Conservation (phyloP, 208 protist genomes). For the Crithidia acanthocephali region DNA sequence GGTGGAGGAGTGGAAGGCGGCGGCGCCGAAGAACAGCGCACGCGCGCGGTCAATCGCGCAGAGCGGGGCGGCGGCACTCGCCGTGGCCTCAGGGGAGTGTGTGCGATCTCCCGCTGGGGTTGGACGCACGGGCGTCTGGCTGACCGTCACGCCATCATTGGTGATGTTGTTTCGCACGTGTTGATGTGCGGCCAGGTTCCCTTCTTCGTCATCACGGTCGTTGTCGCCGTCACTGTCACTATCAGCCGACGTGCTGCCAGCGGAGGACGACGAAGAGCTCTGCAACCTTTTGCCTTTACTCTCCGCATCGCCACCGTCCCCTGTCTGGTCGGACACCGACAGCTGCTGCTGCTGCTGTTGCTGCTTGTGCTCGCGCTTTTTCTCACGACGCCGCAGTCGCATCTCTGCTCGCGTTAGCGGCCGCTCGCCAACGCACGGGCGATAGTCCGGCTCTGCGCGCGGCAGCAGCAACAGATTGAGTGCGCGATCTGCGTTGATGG, state of each 20-base stretch:
- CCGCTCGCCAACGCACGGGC: constrained; percentile 46
- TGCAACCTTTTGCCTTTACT: neutral
- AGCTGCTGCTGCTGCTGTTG: neutral
- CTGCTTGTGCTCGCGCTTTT: neutral
- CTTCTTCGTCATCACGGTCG: neutral
- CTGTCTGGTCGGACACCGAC: too few species aligned
- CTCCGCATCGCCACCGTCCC: neutral
- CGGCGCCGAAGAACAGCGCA: constrained; percentile 66
- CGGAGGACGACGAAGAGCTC: neutral
- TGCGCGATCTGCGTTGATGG: constrained; percentile 61
- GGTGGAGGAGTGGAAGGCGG: constrained; percentile 65
- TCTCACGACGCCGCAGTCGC: constrained; percentile 11
- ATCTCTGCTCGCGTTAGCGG: constrained; percentile 19
- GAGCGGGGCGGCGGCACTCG: neutral
- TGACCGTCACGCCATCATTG: neutral
- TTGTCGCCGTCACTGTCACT: neutral
- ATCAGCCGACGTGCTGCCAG: neutral
- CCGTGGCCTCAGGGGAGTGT: neutral
- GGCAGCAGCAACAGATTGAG: constrained; percentile 72
- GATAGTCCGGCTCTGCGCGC: constrained; percentile 57
- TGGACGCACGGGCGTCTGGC: neutral
- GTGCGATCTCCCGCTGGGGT: neutral
- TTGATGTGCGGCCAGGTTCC: too few species aligned
- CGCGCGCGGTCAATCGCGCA: constrained; percentile 73
- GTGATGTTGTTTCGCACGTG: neutral